Evolutionary conservation across 2,329 filamentous ascomycete genomes (phyloP).

Genomic region (Exophiala lecanii-corni): DNA sequence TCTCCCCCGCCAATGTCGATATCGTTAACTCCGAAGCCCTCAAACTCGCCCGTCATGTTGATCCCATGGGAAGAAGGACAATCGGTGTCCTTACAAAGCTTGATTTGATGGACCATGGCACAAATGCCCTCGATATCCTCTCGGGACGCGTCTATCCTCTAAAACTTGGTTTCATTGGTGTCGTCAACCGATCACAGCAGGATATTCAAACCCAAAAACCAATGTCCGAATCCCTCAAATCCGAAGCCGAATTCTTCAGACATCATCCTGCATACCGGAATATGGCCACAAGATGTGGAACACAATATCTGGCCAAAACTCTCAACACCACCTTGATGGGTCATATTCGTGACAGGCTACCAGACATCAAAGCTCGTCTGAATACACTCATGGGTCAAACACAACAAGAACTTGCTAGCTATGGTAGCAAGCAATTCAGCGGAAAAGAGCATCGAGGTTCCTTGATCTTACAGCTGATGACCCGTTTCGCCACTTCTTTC

Average conservation of each 20-base stretch:
- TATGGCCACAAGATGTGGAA: slow-evolving; percentile 89
- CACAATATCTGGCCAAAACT: slow-evolving; percentile 88
- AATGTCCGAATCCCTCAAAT: slow-evolving; percentile 83
- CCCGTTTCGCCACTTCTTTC: slow-evolving; percentile 93
- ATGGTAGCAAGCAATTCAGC: slow-evolving; percentile 95
- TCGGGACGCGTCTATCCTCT: slow-evolving; percentile 93
- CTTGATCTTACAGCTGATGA: slow-evolving; percentile 95
- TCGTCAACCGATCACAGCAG: slow-evolving; percentile 96
- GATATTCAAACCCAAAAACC: slow-evolving; percentile 95
- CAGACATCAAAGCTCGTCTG: slow-evolving; percentile 94
- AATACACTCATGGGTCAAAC: slow-evolving; percentile 99
- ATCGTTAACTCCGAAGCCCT: slow-evolving; percentile 97
- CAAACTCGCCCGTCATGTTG: slow-evolving; percentile 94
- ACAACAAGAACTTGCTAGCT: slow-evolving; percentile 95
- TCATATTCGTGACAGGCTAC: slow-evolving; percentile 90
- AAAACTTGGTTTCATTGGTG: slow-evolving; percentile 95
- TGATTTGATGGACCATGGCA: slow-evolving; percentile 98
- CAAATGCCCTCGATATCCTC: slow-evolving; percentile 95
- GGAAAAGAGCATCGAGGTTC: slow-evolving; percentile 95
- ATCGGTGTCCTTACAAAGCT: slow-evolving; percentile 97
- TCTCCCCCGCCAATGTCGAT: slow-evolving; percentile 96
- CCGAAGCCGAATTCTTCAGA: slow-evolving; percentile 91
- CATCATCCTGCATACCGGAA: slow-evolving; percentile 97
- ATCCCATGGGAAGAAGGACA: slow-evolving; percentile 86
- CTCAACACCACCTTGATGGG: slow-evolving; percentile 93